Percentiles rank a stretch among this genome's conserved stretches.
Conservation (phyloP, 805 yeast genomes). For the Cyberlindnera japonica region DNA sequence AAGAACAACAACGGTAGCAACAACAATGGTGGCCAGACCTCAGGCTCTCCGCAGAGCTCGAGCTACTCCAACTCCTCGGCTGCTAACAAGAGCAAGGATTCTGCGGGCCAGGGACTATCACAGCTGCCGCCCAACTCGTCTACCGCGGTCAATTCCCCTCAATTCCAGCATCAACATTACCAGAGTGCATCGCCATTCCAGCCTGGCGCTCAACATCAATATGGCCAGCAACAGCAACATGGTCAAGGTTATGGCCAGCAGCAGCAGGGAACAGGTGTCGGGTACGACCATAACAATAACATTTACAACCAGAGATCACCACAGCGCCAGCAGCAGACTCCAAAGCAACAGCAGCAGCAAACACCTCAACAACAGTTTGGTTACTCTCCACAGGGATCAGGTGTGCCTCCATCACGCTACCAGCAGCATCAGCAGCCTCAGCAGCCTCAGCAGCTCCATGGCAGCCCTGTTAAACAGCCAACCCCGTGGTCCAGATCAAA, state of each 20-base stretch:
- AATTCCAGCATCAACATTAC: conserved; percentile 7
- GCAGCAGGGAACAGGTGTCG: conserved; percentile 10
- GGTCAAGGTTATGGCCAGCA: conserved; percentile 1
- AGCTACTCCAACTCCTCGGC: conserved; percentile 19
- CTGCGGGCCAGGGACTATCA: background rate
- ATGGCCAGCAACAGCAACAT: conserved; percentile 9
- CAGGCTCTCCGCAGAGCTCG: conserved; percentile 27
- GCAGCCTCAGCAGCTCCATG: conserved; percentile 26
- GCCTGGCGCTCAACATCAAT: conserved; percentile 8
- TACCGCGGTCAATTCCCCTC: conserved; percentile 9
- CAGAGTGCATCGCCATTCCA: conserved; percentile 7
- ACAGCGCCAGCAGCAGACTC: conserved; percentile 13
- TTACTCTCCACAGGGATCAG: conserved; percentile 5
- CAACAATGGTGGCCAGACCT: no score
- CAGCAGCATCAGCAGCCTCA: conserved; percentile 17
- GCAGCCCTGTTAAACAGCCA: conserved; percentile 13
- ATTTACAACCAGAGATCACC: conserved; percentile 23
- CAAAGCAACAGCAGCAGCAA: conserved; percentile 10
- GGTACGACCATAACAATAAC: conserved; percentile 25
- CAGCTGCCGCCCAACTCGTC: background rate
- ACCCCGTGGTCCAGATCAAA: conserved; percentile 68
- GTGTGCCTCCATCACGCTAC: conserved; percentile 11
- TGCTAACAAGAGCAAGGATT: conserved; percentile 7
- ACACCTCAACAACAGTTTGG: conserved; percentile 1
- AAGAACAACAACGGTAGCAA: conserved; percentile 4